These are phyloP conservation scores for Nasturtium officinale DNA, from an alignment of 345 rosid genomes.

Conservation along the genomic window DNA sequence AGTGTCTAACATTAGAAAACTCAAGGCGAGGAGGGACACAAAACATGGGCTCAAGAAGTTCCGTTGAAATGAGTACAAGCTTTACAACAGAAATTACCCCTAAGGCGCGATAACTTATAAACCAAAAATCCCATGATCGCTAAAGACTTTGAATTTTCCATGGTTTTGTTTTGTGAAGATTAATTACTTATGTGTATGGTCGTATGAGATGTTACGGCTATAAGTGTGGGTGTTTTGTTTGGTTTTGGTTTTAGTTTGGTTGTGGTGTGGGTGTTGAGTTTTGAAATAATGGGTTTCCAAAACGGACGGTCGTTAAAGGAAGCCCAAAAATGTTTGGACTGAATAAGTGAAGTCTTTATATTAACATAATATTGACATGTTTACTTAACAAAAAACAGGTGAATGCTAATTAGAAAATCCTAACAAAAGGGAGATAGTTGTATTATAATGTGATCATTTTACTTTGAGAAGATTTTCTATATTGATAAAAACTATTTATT, in stretches of 20 bases:
- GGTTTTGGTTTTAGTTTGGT: too few relatives aligned
- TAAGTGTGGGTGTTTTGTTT: too few relatives aligned
- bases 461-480: too few relatives aligned
- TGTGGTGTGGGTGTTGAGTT: background rate
- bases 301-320: background rate
- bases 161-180: background rate
- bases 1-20: background rate
- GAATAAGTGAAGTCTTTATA: too few relatives aligned
- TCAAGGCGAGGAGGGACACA: background rate
- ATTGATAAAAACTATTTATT: too few relatives aligned
- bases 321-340: background rate
- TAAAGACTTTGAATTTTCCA: background rate
- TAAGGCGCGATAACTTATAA: background rate
- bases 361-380: too few relatives aligned
- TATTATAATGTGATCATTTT: too few relatives aligned
- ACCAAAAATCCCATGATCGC: background rate
- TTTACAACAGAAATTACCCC: background rate
- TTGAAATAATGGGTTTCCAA: background rate
- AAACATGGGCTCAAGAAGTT: background rate
- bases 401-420: too few relatives aligned
- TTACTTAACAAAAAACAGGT: too few relatives aligned
- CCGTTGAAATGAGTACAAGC: background rate
- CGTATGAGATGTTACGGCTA: too few relatives aligned
- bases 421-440: background rate
- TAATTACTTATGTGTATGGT: background rate